A percentile compares a stretch with the other conserved stretches of the same genome.
phyloP scores from a whole-genome alignment of 176 grass and related monocot genomes.

The Avena eriantha region DNA sequence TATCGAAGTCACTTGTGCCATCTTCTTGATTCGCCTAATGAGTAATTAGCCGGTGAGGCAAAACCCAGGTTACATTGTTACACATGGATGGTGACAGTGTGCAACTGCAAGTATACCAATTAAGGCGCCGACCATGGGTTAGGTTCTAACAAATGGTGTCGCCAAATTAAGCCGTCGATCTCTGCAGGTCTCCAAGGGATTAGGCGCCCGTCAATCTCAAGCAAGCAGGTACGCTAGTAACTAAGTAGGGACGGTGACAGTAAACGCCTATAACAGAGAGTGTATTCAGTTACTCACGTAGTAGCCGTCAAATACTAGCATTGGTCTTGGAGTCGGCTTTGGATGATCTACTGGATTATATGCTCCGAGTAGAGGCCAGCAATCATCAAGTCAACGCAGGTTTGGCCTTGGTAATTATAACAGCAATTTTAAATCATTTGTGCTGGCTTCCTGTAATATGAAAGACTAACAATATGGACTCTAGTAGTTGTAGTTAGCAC shows the following conservation, averaged over 20 bases:
- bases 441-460: background rate
- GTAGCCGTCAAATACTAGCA: conserved; percentile 15
- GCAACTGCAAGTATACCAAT: background rate
- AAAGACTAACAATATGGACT: background rate
- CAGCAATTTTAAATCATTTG: background rate
- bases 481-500: background rate
- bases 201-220: conserved; percentile 6
- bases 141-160: background rate
- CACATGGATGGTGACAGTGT: background rate
- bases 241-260: background rate
- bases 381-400: background rate
- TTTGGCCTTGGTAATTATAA: background rate
- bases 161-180: background rate
- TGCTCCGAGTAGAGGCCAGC: background rate
- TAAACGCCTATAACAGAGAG: background rate
- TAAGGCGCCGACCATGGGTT: background rate
- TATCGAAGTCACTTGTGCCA: background rate
- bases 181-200: background rate
- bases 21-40: background rate
- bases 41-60: background rate
- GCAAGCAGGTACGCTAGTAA: background rate
- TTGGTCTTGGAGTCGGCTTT: conserved; percentile 33
- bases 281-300: conserved; percentile 7
- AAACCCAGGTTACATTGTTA: background rate
- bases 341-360: background rate